Evolutionary conservation across 257 asterid genomes (phyloP).

Genomic region (Ophiorrhiza pumila): DNA sequence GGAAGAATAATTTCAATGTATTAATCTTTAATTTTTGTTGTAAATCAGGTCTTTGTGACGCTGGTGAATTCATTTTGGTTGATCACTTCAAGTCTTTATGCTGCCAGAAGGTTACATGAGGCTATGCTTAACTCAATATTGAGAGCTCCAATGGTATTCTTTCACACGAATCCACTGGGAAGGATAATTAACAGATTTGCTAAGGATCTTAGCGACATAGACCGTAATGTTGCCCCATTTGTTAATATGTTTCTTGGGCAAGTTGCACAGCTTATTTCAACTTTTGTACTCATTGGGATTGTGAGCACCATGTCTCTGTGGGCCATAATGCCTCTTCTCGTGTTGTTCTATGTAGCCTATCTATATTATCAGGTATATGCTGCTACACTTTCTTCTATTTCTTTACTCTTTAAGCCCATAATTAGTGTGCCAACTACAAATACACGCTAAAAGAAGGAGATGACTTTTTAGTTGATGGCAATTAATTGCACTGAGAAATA

Average conservation of each 20-base stretch:
- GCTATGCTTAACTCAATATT: slow-evolving; percentile 78
- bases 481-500: background rate
- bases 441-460: background rate
- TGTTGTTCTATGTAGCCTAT: slow-evolving; percentile 82
- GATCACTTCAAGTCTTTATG: slow-evolving; percentile 83
- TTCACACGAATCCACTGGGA: slow-evolving; percentile 94
- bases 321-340: slow-evolving; percentile 95
- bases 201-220: slow-evolving; percentile 89
- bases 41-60: slow-evolving; percentile 67
- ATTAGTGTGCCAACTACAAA: background rate
- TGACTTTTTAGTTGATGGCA: background rate
- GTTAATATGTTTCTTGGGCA: slow-evolving; percentile 76
- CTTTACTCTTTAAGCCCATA: no score
- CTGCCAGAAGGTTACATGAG: slow-evolving; percentile 74
- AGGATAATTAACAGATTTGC: slow-evolving; percentile 94
- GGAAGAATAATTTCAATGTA: background rate
- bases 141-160: slow-evolving; percentile 97
- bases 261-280: slow-evolving; percentile 79
- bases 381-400: background rate
- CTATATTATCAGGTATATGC: slow-evolving; percentile 82
- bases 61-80: slow-evolving; percentile 85
- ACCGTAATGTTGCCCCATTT: slow-evolving; percentile 78
- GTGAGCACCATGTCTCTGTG: slow-evolving; percentile 96
- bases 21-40: background rate
- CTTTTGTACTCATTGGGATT: slow-evolving; percentile 89